These are phyloP conservation scores for Yamadazyma laniorum DNA, from an alignment of 805 yeast species.

Conservation along the genomic window DNA sequence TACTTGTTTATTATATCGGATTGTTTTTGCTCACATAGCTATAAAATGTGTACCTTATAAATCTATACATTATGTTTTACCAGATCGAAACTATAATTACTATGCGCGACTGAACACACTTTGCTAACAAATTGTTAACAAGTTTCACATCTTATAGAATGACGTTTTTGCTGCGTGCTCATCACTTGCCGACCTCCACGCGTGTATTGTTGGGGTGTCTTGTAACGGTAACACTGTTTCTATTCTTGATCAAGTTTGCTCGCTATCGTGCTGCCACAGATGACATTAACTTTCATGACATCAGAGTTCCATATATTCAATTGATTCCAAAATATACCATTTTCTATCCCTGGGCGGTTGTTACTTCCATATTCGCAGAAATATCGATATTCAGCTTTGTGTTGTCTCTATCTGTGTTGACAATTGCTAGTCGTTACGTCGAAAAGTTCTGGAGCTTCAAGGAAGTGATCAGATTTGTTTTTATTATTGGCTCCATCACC, in stretches of 20 bases:
- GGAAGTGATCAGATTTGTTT: conserved; percentile 50
- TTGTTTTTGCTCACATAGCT: conserved; percentile 4
- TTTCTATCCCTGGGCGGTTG: conserved; percentile 61
- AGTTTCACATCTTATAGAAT: conserved; percentile 1
- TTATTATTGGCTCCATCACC: conserved; percentile 55
- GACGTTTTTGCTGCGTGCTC: conserved; percentile 12
- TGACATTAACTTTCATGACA: conserved; percentile 29
- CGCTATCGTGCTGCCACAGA: conserved; percentile 15
- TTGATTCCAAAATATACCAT: conserved; percentile 58
- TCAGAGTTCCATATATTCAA: conserved; percentile 58
- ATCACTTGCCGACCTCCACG: conserved; percentile 47
- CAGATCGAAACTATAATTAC: too few species aligned
- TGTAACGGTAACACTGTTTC: conserved; percentile 31
- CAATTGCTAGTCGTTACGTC: conserved; percentile 43
- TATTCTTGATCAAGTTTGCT: conserved; percentile 15
- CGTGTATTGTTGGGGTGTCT: conserved; percentile 42
- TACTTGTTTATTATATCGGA: conserved; percentile 9
- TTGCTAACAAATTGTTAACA: conserved; percentile 1
- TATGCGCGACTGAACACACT: too few species aligned
- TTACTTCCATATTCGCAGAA: conserved; percentile 66
- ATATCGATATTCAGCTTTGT: conserved; percentile 46
- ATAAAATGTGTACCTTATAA: conserved; percentile 5
- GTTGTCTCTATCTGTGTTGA: conserved; percentile 36
- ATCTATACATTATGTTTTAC: conserved; percentile 8
- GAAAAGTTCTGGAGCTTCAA: conserved; percentile 51